Percentiles rank a stretch among this genome's conserved stretches.
Evolutionary conservation across 208 protist species (phyloP).

Genomic region (Wallacemonas collosoma): DNA sequence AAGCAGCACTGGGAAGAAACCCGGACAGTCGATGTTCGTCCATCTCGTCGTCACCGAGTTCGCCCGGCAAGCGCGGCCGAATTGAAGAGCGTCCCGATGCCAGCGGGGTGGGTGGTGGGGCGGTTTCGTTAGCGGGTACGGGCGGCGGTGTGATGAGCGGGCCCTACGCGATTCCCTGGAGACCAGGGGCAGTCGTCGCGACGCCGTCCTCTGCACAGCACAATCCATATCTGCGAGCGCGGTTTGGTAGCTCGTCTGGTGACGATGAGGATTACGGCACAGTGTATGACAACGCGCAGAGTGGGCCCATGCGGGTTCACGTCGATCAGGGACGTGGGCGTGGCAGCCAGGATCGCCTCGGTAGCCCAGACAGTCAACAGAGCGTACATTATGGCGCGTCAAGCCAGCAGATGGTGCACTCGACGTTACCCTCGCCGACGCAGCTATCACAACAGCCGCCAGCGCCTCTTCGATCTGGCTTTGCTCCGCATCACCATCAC

Average conservation of each 20-base stretch:
- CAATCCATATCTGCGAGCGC: constrained; percentile 13
- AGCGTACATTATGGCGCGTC: neutral
- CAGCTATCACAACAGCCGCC: neutral
- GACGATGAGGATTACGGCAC: neutral
- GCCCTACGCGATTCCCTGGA: neutral
- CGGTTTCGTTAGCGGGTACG: neutral
- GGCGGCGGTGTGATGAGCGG: neutral
- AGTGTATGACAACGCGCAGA: neutral
- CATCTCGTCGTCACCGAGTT: neutral
- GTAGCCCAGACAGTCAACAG: neutral
- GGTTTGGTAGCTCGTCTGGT: neutral
- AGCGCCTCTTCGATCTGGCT: constrained; percentile 3
- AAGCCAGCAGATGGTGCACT: neutral
- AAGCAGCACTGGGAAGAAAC: neutral
- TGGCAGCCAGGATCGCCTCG: neutral
- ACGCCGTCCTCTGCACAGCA: constrained; percentile 1
- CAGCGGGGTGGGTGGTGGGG: neutral
- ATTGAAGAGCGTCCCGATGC: neutral
- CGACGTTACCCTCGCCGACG: neutral
- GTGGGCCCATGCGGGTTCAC: neutral
- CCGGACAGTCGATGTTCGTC: neutral
- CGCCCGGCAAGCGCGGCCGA: constrained; percentile 6
- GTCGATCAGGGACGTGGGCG: neutral
- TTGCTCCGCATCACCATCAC: constrained; percentile 12
- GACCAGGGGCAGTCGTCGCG: neutral